Percentiles rank a stretch among this genome's conserved stretches.
Evolutionary conservation across 768 basidiomycete species (phyloP).

Genomic region (Udeniomyces megalosporus): DNA sequence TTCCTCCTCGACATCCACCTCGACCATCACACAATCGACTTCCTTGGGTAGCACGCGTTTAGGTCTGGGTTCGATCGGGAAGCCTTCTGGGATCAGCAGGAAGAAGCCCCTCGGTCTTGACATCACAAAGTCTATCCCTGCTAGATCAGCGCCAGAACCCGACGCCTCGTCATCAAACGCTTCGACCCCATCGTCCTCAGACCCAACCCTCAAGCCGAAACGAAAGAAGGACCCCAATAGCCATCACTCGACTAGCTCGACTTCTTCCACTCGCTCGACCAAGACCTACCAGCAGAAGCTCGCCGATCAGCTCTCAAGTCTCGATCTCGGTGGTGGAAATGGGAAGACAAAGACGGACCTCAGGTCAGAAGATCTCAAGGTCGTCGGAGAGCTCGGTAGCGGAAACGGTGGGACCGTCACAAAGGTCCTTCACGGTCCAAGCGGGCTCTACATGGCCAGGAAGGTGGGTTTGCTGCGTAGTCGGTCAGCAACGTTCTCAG

Average conservation of each 20-base stretch:
- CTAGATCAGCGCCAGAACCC: slow-evolving; percentile 24
- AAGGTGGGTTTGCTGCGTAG: slow-evolving; percentile 47
- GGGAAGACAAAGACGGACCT: slow-evolving; percentile 68
- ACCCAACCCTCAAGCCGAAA: not conserved
- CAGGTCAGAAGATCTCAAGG: slow-evolving; percentile 74
- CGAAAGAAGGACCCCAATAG: not conserved
- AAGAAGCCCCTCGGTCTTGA: slow-evolving; percentile 29
- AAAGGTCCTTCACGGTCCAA: slow-evolving; percentile 81
- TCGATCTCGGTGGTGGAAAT: slow-evolving; percentile 49
- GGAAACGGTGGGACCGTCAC: slow-evolving; percentile 97
- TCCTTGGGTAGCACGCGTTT: too few relatives aligned
- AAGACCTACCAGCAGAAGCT: slow-evolving; percentile 49
- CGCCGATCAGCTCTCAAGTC: slow-evolving; percentile 64
- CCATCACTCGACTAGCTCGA: too few relatives aligned
- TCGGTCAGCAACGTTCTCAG: not conserved
- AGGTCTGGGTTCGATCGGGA: not conserved
- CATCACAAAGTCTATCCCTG: slow-evolving; percentile 25
- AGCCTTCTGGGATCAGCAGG: slow-evolving; percentile 22
- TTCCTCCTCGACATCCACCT: too few relatives aligned
- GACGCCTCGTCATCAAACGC: not conserved
- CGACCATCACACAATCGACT: too few relatives aligned
- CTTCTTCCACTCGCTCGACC: too few relatives aligned
- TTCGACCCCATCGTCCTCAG: not conserved
- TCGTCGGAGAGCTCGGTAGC: slow-evolving; percentile 76
- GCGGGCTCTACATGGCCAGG: slow-evolving; percentile 89